Conservation (phyloP, 192 early-diverging fungal genomes). For the Coemansia sp. region DNA sequence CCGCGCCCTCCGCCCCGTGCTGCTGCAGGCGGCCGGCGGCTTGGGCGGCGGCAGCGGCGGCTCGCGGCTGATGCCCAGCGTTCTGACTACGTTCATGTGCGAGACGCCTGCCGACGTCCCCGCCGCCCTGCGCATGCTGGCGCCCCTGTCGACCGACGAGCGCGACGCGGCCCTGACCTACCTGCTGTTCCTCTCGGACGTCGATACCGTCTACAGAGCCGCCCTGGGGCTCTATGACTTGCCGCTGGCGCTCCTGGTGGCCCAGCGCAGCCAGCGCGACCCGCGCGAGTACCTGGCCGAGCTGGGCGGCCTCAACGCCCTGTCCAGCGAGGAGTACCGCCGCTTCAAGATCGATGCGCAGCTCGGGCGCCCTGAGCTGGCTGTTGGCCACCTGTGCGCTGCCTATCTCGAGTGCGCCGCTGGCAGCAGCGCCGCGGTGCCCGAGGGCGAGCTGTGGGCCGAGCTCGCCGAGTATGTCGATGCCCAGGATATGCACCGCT, state of each 20-base stretch:
- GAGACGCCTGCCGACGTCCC: constrained; percentile 79
- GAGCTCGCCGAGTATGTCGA: constrained; percentile 64
- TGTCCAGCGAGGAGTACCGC: constrained; percentile 73
- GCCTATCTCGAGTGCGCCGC: constrained; percentile 19
- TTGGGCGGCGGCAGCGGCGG: constrained; percentile 47
- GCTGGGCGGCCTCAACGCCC: constrained; percentile 72
- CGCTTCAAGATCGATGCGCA: constrained; percentile 87
- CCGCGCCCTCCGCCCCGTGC: constrained; percentile 59
- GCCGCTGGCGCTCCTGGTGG: constrained; percentile 86
- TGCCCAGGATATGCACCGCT: constrained; percentile 63
- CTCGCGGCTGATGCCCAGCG: constrained; percentile 67
- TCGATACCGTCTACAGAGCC: constrained; percentile 83
- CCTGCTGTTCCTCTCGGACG: constrained; percentile 88
- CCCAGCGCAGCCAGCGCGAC: constrained; percentile 96
- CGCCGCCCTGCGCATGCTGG: constrained; percentile 68
- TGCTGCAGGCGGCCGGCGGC: no score
- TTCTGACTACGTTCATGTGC: constrained; percentile 84
- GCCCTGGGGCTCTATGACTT: constrained; percentile 96
- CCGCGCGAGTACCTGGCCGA: constrained; percentile 93
- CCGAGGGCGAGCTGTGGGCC: constrained; percentile 10
- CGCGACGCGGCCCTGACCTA: constrained; percentile 89
- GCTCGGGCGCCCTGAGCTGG: constrained; percentile 65
- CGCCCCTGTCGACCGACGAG: constrained; percentile 43
- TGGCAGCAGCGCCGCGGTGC: constrained; percentile 39
- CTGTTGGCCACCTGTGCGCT: constrained; percentile 65